These are phyloP conservation scores for Eurotiales sp. DNA, from an alignment of 2,329 filamentous ascomycete species.

Conservation along the genomic window DNA sequence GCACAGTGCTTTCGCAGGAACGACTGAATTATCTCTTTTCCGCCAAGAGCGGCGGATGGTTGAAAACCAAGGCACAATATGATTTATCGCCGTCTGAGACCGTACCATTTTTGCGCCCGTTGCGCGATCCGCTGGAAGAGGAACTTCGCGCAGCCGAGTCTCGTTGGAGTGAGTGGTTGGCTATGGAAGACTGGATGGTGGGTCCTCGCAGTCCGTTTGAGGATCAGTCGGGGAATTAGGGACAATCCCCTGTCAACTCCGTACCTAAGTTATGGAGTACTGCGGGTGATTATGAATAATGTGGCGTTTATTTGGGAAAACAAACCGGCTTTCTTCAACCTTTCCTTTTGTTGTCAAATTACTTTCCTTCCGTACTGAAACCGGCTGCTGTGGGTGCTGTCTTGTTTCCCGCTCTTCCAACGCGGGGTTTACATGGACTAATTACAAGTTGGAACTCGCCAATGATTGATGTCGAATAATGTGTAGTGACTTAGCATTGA, in stretches of 20 bases:
- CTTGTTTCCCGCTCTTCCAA: background rate
- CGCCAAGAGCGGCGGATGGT: conserved; percentile 86
- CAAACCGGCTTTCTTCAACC: background rate
- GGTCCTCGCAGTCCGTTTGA: conserved; percentile 57
- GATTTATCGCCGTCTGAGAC: conserved; percentile 80
- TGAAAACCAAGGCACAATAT: conserved; percentile 82
- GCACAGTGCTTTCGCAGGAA: conserved; percentile 79
- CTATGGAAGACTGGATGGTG: conserved; percentile 98
- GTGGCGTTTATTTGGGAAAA: background rate
- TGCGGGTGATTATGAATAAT: conserved; percentile 1
- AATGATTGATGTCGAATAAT: background rate
- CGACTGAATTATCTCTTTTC: conserved; percentile 91
- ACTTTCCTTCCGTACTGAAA: background rate
- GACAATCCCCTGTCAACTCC: background rate
- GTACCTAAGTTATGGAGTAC: background rate
- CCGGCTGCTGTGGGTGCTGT: background rate
- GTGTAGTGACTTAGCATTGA: background rate
- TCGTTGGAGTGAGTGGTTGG: conserved; percentile 89
- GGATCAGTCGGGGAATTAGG: conserved; percentile 4
- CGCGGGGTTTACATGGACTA: background rate
- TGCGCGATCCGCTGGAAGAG: conserved; percentile 68
- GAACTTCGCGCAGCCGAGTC: conserved; percentile 80
- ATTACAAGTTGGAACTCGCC: background rate
- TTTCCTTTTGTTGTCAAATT: background rate
- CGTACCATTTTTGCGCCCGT: conserved; percentile 77